Base-by-base conservation (phyloP, 768 basidiomycete species). In the Serendipita sp. region DNA sequence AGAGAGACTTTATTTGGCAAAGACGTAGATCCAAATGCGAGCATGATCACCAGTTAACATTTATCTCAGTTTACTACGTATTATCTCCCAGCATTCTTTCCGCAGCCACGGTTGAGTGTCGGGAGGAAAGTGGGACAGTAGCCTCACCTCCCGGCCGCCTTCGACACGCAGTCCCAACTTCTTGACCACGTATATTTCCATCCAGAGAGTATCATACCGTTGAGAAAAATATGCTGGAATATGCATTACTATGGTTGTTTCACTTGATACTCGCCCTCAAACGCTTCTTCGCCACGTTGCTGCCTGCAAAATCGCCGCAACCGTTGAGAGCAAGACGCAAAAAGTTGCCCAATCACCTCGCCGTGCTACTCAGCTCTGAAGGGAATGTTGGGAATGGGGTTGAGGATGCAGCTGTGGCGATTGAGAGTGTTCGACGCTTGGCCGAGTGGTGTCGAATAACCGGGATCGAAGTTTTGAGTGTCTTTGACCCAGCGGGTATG, bases 401-500 rank as follows among this genome's bases (percentile, higher is more conserved):
- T 24, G 71, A 72, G 34, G 72, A 76, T 2, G 78, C 79, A 65
- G 72, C 72, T 18, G 74, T 73, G 44, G 72, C 88, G 62, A 72
- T 83, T 16, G 77, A 83, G 68, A 83, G 80, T 68, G 76, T 86
- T 8, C 72, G 80, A 60, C 76, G 76, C 53, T 78, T 78, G 11
- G 79, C 80, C 7, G 72, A 72, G 8, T 91, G 86, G 85, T 89
- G 86, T 74, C 79, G 77, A 64, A 72, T 68, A n/a, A 74, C 76
- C 37, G 86, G 87, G 13, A 82, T 91, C 58, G 73, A 76, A 67
- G 78, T 79, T 62, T 75, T 92, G 54, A 88, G 84, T 8, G 77
- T 88, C 2, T 91, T 89, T 67, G 89, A 92, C 70, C 78, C 80
- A 65, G 75, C 80, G 64, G 89, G 89, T 89, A 70, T n/a, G 35